Evolutionary conservation across 495 filamentous ascomycete genomes (phyloP).

Genomic region (Halenospora varia): DNA sequence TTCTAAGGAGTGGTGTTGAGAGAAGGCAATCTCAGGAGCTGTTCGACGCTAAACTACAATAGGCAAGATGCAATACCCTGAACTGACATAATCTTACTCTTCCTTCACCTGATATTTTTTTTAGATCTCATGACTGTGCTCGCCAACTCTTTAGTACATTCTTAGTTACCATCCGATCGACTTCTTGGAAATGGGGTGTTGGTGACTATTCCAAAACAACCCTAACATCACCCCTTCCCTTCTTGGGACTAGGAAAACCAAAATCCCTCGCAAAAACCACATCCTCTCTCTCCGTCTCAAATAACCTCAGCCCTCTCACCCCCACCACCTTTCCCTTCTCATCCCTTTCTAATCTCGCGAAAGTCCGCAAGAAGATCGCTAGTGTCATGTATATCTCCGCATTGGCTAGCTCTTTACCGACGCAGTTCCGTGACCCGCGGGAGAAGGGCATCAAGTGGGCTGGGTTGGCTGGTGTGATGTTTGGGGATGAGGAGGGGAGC

Average conservation of each 20-base stretch:
- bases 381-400: constrained; percentile 26
- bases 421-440: constrained; percentile 40
- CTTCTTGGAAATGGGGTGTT: too few relatives aligned
- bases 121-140: too few relatives aligned
- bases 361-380: constrained; percentile 17
- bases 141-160: too few relatives aligned
- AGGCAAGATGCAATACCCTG: too few relatives aligned
- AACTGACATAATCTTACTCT: too few relatives aligned
- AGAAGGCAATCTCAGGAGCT: too few relatives aligned
- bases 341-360: constrained; percentile 7
- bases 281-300: constrained; percentile 9
- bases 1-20: too few relatives aligned
- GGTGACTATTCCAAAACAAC: constrained; percentile 7
- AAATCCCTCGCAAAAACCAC: constrained; percentile 1
- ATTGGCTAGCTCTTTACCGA: constrained; percentile 4
- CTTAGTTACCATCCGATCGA: too few relatives aligned
- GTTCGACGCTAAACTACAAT: too few relatives aligned
- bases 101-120: too few relatives aligned
- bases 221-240: constrained; percentile 10
- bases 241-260: constrained; percentile 8
- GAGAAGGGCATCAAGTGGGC: constrained; percentile 40
- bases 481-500: constrained; percentile 20
- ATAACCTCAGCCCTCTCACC: constrained; percentile 11
- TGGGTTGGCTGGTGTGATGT: constrained; percentile 1
- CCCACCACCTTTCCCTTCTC: background rate